Evolutionary conservation across 2,329 filamentous ascomycete genomes (phyloP).

Genomic region (Claviceps sp.): DNA sequence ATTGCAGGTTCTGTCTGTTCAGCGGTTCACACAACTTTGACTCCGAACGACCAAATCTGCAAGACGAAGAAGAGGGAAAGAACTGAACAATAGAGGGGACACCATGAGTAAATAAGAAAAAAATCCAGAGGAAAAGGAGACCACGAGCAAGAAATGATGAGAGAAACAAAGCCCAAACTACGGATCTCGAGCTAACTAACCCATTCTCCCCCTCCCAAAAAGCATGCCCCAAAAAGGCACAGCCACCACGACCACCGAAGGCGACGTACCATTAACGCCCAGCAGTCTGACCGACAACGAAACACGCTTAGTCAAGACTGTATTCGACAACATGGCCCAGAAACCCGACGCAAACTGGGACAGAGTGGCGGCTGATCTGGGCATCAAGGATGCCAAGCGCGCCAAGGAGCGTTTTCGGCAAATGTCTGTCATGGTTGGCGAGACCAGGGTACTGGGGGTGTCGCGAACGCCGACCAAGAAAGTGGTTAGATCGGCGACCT

Average conservation of each 20-base stretch:
- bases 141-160: not conserved
- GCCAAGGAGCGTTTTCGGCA: constrained; percentile 28
- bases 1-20: too few relatives aligned
- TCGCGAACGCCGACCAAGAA: constrained; percentile 19
- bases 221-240: constrained; percentile 5
- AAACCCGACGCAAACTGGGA: constrained; percentile 29
- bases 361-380: constrained; percentile 20
- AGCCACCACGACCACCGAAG: constrained; percentile 2
- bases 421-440: constrained; percentile 28
- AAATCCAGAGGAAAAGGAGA: not conserved
- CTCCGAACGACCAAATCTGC: not conserved
- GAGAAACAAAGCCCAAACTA: not conserved
- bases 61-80: not conserved
- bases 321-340: constrained; percentile 28
- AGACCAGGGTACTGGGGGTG: constrained; percentile 9
- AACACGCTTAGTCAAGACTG: constrained; percentile 25
- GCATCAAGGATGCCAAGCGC: constrained; percentile 27
- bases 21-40: too few relatives aligned
- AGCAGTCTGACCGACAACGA: constrained; percentile 22
- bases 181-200: not conserved
- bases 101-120: not conserved
- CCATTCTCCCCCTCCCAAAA: not conserved
- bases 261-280: constrained; percentile 4
- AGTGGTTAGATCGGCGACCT: constrained; percentile 9
- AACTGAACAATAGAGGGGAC: not conserved